A percentile compares a stretch with the other conserved stretches of the same genome.
Evolutionary conservation across 257 asterid genomes (phyloP).

Genomic region (Asclepias syriaca): DNA sequence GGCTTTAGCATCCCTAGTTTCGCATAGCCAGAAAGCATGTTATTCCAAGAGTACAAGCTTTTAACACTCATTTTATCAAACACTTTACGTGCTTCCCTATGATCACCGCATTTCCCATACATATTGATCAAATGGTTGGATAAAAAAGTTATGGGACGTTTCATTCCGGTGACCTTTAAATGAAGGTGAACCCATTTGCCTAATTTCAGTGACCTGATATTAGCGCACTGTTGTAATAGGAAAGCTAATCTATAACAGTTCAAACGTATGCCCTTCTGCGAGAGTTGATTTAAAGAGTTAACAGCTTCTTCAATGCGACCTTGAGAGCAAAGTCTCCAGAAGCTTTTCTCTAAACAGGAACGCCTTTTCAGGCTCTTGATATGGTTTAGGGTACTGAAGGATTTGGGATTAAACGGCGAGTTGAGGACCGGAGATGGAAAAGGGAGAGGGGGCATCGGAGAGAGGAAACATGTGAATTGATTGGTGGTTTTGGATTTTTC

Average conservation of each 20-base stretch:
- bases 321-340: conserved; percentile 39
- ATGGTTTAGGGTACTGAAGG: conserved; percentile 18
- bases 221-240: conserved; percentile 50
- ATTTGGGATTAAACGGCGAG: conserved; percentile 13
- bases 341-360: conserved; percentile 40
- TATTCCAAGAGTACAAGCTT: conserved; percentile 83
- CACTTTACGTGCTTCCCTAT: conserved; percentile 58
- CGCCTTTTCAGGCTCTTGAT: conserved; percentile 13
- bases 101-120: conserved; percentile 67
- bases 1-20: conserved; percentile 52
- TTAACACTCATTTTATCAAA: conserved; percentile 55
- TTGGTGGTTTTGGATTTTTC: conserved; percentile 20
- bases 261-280: conserved; percentile 50
- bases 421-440: conserved; percentile 12
- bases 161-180: conserved; percentile 49
- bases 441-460: conserved; percentile 44
- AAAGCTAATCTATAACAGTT: conserved; percentile 38
- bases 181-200: conserved; percentile 59
- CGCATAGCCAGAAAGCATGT: conserved; percentile 71
- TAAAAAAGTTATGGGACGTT: conserved; percentile 44
- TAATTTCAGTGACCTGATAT: conserved; percentile 31
- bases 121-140: conserved; percentile 62
- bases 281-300: conserved; percentile 36
- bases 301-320: conserved; percentile 60
- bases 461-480: conserved; percentile 45